Conservation (phyloP, 2,329 filamentous ascomycete species). For the Botrytis sinoallii region DNA sequence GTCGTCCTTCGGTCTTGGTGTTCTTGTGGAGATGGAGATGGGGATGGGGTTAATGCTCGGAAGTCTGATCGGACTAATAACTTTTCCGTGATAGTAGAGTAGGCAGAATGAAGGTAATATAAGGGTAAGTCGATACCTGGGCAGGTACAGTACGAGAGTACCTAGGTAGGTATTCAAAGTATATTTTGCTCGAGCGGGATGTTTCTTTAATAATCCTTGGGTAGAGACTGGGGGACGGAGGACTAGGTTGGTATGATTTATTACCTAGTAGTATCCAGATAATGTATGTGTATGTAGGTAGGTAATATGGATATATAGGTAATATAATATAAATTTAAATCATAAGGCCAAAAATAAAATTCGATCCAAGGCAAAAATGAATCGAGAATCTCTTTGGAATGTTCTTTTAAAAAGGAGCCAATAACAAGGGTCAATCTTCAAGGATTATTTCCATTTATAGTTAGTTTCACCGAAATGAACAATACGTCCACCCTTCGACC, state of each 20-base stretch:
- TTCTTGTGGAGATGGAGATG: neutral
- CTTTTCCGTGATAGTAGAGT: neutral
- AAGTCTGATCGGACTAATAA: neutral
- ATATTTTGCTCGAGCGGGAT: neutral
- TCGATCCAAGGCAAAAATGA: neutral
- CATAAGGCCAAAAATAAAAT: neutral
- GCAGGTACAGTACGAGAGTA: no score
- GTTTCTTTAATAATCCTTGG: neutral
- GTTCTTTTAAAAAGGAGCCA: neutral
- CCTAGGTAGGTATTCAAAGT: neutral
- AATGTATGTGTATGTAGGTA: neutral
- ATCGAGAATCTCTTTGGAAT: constrained; percentile 10
- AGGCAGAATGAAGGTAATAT: neutral
- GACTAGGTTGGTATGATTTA: neutral
- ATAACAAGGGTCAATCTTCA: neutral
- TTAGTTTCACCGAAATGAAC: neutral
- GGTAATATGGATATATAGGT: no score
- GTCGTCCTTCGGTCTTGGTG: neutral
- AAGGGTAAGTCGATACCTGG: neutral
- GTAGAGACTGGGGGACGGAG: neutral
- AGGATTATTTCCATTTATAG: neutral
- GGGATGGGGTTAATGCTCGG: neutral
- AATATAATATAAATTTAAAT: neutral
- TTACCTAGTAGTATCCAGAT: neutral
- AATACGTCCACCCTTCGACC: neutral